These are phyloP conservation scores for Boletus rufocinnamomeus DNA, from an alignment of 768 basidiomycete genomes.

Conservation along the genomic window DNA sequence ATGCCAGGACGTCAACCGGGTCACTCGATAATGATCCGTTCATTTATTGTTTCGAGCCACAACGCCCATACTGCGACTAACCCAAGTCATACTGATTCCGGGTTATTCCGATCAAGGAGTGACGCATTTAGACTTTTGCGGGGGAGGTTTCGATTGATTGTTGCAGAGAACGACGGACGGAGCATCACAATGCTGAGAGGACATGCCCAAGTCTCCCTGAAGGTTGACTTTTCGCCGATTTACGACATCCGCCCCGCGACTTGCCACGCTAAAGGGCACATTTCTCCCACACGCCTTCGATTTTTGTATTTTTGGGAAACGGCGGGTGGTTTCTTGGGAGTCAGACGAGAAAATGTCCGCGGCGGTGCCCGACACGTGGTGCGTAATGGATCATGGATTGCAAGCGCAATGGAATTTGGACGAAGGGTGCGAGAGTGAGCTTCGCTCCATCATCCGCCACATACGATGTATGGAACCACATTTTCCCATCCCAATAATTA, in stretches of 20 bases:
- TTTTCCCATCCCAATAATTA: slow-evolving; percentile 1
- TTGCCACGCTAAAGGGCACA: background rate
- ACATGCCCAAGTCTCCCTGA: slow-evolving; percentile 3
- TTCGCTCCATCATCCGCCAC: slow-evolving; percentile 22
- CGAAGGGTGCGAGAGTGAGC: background rate
- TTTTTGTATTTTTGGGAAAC: background rate
- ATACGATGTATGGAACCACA: background rate
- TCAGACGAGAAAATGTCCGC: slow-evolving; percentile 17
- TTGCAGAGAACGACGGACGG: background rate
- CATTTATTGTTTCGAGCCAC: background rate
- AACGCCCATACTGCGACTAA: background rate
- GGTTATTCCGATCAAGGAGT: slow-evolving; percentile 9
- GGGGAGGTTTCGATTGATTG: background rate
- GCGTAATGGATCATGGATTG: background rate
- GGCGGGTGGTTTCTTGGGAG: background rate
- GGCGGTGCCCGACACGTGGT: slow-evolving; percentile 10
- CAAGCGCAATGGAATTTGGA: background rate
- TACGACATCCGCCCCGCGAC: background rate
- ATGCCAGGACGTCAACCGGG: background rate
- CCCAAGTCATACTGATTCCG: background rate
- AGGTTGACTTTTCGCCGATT: background rate
- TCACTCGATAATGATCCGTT: slow-evolving; percentile 19
- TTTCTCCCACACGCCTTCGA: background rate
- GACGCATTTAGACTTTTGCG: slow-evolving; percentile 27
- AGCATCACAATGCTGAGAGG: background rate